Conservation (phyloP, 257 asterid species). For the Fraxinus excelsior region DNA sequence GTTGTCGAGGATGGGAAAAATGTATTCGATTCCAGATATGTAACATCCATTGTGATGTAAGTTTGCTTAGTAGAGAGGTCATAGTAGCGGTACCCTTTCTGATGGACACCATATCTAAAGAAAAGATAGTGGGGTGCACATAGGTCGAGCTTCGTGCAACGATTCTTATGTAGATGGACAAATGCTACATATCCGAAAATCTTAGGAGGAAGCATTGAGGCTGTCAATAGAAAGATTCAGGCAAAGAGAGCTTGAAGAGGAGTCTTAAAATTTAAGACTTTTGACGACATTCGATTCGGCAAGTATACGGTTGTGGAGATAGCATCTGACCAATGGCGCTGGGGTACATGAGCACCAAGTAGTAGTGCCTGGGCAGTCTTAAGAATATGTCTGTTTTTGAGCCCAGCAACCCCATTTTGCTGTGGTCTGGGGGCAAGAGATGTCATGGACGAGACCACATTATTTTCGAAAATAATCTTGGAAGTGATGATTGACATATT, state of each 20-base stretch:
- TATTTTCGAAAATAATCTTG: not conserved
- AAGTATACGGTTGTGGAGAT: not conserved
- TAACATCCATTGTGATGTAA: no score
- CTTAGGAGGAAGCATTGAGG: no score
- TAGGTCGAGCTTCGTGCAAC: no score
- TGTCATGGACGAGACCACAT: not conserved
- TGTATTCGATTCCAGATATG: no score
- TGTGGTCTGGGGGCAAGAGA: not conserved
- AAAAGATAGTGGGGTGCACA: no score
- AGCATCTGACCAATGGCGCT: not conserved
- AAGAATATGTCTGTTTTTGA: not conserved
- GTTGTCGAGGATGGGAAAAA: no score
- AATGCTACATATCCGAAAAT: no score
- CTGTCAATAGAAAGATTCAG: not conserved
- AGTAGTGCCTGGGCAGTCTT: not conserved
- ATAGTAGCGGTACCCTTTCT: no score
- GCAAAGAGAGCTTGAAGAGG: not conserved
- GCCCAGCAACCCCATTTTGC: not conserved
- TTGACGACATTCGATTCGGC: not conserved
- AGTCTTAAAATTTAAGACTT: not conserved
- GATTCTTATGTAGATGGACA: no score
- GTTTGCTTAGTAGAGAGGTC: no score
- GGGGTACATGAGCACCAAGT: not conserved
- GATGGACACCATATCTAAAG: no score
- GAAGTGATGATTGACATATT: not conserved